Percentiles rank a stretch among this genome's conserved stretches.
phyloP scores from a whole-genome alignment of 2,329 filamentous ascomycete species.

The Cladosporium sp. region DNA sequence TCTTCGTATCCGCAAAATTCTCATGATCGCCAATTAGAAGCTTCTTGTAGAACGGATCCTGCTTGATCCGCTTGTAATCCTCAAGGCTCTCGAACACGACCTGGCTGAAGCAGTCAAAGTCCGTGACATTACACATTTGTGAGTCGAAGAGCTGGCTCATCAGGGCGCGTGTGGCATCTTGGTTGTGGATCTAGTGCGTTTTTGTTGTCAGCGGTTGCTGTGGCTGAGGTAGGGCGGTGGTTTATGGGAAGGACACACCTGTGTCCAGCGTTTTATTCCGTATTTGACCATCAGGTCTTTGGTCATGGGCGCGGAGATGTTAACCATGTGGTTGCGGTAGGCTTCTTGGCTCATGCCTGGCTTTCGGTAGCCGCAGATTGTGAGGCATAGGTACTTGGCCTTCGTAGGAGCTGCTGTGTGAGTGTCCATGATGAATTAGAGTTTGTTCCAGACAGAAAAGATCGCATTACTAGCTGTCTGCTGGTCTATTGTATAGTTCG shows the following conservation, averaged over 20 bases:
- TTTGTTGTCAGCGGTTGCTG: not conserved
- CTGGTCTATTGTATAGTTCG: too few species aligned
- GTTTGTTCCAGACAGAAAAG: too few species aligned
- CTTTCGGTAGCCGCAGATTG: conserved; percentile 51
- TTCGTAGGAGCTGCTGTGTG: not conserved
- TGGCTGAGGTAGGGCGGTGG: too few species aligned
- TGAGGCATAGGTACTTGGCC: conserved; percentile 38
- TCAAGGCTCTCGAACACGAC: conserved; percentile 48
- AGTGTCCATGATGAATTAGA: not conserved
- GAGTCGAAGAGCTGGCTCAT: conserved; percentile 47
- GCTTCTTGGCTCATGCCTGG: conserved; percentile 51
- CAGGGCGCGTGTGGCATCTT: conserved; percentile 37
- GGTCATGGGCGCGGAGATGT: conserved; percentile 49
- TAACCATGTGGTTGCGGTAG: conserved; percentile 50
- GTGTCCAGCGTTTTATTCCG: conserved; percentile 49
- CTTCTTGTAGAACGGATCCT: conserved; percentile 52
- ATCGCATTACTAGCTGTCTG: too few species aligned
- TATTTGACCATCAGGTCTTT: conserved; percentile 53
- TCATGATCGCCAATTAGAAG: conserved; percentile 49
- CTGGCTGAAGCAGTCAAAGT: conserved; percentile 54
- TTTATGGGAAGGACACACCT: too few species aligned
- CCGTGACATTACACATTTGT: conserved; percentile 52
- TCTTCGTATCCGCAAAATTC: conserved; percentile 52
- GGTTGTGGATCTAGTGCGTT: conserved; percentile 46
- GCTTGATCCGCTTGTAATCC: conserved; percentile 51